Evolutionary conservation across 2,329 filamentous ascomycete genomes (phyloP).

Genomic region (Diaporthe citri): DNA sequence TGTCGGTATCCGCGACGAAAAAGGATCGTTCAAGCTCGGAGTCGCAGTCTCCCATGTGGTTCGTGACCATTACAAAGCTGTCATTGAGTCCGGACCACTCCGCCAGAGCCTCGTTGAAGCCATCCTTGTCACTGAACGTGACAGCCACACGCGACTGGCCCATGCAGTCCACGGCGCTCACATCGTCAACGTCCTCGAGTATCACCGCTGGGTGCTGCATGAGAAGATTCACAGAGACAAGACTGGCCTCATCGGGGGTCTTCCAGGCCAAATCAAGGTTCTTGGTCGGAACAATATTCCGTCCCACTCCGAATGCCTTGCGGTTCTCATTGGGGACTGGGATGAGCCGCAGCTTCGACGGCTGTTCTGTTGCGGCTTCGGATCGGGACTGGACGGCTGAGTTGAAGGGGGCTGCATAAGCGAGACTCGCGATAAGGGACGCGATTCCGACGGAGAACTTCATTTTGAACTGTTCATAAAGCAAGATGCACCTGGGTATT

Average conservation of each 20-base stretch:
- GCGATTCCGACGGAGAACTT: conserved; percentile 11
- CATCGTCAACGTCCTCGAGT: conserved; percentile 55
- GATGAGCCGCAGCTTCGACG: conserved; percentile 28
- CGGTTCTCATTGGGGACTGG: conserved; percentile 14
- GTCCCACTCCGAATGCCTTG: conserved; percentile 16
- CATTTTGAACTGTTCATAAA: conserved; percentile 5
- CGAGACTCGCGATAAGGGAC: conserved; percentile 5
- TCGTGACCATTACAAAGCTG: conserved; percentile 44
- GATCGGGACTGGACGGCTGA: neutral
- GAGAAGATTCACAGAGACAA: conserved; percentile 66
- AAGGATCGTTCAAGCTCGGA: conserved; percentile 43
- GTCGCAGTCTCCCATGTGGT: conserved; percentile 44
- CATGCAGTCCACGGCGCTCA: conserved; percentile 68
- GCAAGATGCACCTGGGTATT: neutral
- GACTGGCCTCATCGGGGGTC: conserved; percentile 55
- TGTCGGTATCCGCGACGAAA: conserved; percentile 43
- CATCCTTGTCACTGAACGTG: conserved; percentile 41
- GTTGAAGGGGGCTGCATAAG: conserved; percentile 3
- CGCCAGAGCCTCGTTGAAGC: conserved; percentile 42
- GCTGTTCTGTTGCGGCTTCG: neutral
- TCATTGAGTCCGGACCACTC: conserved; percentile 41
- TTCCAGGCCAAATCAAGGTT: conserved; percentile 37
- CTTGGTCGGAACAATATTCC: conserved; percentile 34
- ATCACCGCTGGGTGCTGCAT: conserved; percentile 48
- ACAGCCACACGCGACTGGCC: conserved; percentile 57